phyloP scores from a whole-genome alignment of 2,329 filamentous ascomycete genomes.

The Rhinocladiella similis region DNA sequence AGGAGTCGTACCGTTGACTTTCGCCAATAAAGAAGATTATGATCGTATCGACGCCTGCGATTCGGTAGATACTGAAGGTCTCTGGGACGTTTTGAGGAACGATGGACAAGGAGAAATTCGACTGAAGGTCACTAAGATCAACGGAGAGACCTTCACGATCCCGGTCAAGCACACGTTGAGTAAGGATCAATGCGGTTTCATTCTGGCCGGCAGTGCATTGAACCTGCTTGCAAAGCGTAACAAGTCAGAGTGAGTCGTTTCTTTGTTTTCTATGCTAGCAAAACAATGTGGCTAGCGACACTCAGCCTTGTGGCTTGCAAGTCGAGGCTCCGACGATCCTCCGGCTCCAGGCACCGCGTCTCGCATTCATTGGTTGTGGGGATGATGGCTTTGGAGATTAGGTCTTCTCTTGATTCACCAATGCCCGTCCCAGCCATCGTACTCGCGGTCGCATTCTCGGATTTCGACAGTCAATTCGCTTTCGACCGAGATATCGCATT shows the following conservation, averaged over 20 bases:
- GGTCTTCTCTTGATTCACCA: slow-evolving; percentile 5
- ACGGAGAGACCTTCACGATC: slow-evolving; percentile 67
- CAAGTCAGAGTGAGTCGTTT: slow-evolving; percentile 13
- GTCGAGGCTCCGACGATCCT: background rate
- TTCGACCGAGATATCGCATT: background rate
- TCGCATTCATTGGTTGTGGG: too few relatives aligned
- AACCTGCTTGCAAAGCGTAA: slow-evolving; percentile 71
- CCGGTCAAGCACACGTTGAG: slow-evolving; percentile 85
- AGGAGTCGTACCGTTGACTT: slow-evolving; percentile 90
- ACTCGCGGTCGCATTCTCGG: background rate
- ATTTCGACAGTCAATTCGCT: background rate
- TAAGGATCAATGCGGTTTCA: slow-evolving; percentile 86
- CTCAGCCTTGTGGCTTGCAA: background rate
- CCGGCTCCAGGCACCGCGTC: slow-evolving; percentile 5
- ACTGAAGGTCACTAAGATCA: slow-evolving; percentile 64
- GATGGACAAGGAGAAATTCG: slow-evolving; percentile 76
- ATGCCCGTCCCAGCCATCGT: slow-evolving; percentile 7
- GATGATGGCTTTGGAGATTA: slow-evolving; percentile 17
- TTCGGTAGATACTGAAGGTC: slow-evolving; percentile 75
- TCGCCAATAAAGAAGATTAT: slow-evolving; percentile 85
- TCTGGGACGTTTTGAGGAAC: slow-evolving; percentile 76
- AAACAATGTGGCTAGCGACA: background rate
- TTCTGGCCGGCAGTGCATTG: slow-evolving; percentile 88
- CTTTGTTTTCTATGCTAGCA: background rate
- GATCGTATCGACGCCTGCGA: slow-evolving; percentile 81